These are phyloP conservation scores for Arthrinium phaeospermum DNA, from an alignment of 2,329 filamentous ascomycete species.

Conservation along the genomic window DNA sequence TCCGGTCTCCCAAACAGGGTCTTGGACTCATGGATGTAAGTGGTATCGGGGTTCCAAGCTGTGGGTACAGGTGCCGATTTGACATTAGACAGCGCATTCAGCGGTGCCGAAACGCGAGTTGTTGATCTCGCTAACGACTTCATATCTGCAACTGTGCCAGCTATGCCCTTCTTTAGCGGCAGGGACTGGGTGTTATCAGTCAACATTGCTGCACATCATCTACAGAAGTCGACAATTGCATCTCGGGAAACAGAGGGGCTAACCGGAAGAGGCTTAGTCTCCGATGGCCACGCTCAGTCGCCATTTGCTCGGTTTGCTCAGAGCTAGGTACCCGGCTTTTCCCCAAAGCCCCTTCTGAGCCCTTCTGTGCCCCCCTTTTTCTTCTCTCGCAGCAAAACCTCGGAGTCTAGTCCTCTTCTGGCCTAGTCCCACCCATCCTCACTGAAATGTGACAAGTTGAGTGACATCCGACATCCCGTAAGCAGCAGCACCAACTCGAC, in stretches of 20 bases:
- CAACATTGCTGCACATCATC: neutral
- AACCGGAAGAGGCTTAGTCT: constrained; percentile 11
- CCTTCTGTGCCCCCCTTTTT: neutral
- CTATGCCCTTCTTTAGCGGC: neutral
- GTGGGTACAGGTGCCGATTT: neutral
- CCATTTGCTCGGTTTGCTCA: neutral
- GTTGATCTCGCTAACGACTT: neutral
- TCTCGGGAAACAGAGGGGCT: neutral
- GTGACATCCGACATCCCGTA: neutral
- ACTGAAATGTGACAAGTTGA: neutral
- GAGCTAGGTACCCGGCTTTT: too few species aligned
- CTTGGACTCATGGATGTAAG: neutral
- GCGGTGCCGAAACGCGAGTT: neutral
- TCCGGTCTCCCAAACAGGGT: neutral
- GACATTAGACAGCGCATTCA: neutral
- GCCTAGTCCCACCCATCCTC: neutral
- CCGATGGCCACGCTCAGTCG: neutral
- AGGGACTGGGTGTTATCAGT: neutral
- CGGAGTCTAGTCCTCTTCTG: constrained; percentile 20
- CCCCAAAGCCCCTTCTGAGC: neutral
- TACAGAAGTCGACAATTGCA: neutral
- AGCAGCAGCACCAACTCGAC: neutral
- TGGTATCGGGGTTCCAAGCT: neutral
- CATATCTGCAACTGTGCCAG: neutral
- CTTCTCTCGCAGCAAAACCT: neutral